Evolutionary conservation across 352 stramenopile species (phyloP).

Genomic region (Aphanomyces euteiches): DNA sequence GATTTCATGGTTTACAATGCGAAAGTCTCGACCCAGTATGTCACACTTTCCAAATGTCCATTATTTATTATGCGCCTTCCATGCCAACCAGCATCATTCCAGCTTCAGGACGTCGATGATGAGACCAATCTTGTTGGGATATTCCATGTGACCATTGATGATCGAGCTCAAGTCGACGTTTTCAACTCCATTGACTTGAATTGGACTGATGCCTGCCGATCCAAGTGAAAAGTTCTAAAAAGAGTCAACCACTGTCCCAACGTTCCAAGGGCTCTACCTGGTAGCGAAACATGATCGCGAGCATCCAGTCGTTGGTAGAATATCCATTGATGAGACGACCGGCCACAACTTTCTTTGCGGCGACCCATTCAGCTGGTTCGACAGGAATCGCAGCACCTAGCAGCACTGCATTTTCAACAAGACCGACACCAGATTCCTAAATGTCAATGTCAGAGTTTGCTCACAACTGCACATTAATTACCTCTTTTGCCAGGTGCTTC

Average conservation of each 20-base stretch:
- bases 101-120: slow-evolving; percentile 76
- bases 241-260: slow-evolving; percentile 23
- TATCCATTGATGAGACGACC: slow-evolving; percentile 89
- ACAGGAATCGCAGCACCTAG: slow-evolving; percentile 75
- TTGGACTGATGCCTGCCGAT: slow-evolving; percentile 63
- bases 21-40: too few species aligned
- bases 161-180: slow-evolving; percentile 80
- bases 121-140: slow-evolving; percentile 84
- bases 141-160: slow-evolving; percentile 79
- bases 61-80: too few species aligned
- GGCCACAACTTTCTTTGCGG: slow-evolving; percentile 65
- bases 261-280: slow-evolving; percentile 33
- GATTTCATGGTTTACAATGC: too few species aligned
- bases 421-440: slow-evolving; percentile 54
- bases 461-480: slow-evolving; percentile 2
- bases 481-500: slow-evolving; percentile 70
- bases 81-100: slow-evolving; percentile 39
- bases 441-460: background rate
- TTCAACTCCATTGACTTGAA: slow-evolving; percentile 67
- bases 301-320: slow-evolving; percentile 87
- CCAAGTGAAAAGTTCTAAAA: slow-evolving; percentile 60
- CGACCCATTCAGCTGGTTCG: slow-evolving; percentile 59
- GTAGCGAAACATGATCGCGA: slow-evolving; percentile 88
- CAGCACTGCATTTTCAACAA: slow-evolving; percentile 86
- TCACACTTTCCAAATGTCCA: too few species aligned